Evolutionary conservation across 1,284 basidiomycete species (phyloP), one percentile per base, ranked within the genome.

Genomic region (Stereum hirsutum): DNA sequence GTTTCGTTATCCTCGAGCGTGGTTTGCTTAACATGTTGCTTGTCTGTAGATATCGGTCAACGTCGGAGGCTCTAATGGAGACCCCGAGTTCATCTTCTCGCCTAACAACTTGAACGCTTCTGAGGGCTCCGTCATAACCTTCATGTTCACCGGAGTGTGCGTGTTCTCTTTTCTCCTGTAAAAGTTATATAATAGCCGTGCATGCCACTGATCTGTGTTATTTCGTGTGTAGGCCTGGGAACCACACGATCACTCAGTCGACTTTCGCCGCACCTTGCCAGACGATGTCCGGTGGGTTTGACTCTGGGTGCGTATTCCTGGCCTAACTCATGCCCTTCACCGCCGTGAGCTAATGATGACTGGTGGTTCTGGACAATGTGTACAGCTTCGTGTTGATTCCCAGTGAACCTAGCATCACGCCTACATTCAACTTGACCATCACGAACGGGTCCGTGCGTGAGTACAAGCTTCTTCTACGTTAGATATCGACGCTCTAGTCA

Each of bases 161-260:
- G 66, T 58, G 14, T 27, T 5, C 14, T 34, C 23, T 39, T 20
- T 6, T 42, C n/a, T n/a, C n/a, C n/a, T n/a, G n/a, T n/a, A n/a
- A n/a, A n/a, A n/a, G n/a, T n/a, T n/a, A n/a, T n/a, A n/a, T n/a
- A n/a, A n/a, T n/a, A n/a, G n/a, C n/a, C n/a, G n/a, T n/a, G n/a
- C n/a, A n/a, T n/a, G n/a, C n/a, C n/a, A n/a, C n/a, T n/a, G n/a
- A n/a, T n/a, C n/a, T n/a, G n/a, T n/a, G n/a, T n/a, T n/a, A n/a
- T n/a, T n/a, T n/a, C n/a, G n/a, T n/a, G n/a, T 39, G 1, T 40
- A 57, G 58, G 17, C 65, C 68, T 6, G 71, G 71, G 36, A 73
- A 74, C 54, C 75, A 78, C 56, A 68, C 69, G 36, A 63, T 76
- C 33, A 72, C 75, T 4, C 75, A 80, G 55, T 71, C 69, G 10